Conservation (phyloP, 371 early-diverging fungal species). For the Haplosporangium sp. region DNA sequence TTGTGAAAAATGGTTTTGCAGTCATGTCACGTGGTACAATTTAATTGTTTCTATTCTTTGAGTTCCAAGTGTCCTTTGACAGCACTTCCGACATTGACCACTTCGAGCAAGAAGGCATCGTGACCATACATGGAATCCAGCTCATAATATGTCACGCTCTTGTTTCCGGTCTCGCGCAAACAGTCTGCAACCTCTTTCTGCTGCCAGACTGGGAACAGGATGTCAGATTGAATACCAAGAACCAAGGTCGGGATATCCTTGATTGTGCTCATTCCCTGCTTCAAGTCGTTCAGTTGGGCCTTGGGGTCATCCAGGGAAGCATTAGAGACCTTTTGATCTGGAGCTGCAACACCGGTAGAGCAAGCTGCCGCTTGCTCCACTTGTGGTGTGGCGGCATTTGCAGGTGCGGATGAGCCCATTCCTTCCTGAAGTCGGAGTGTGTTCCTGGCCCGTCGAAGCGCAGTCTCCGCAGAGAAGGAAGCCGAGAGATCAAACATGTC, state of each 20-base stretch:
- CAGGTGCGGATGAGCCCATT: conserved; percentile 47
- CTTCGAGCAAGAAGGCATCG: conserved; percentile 95
- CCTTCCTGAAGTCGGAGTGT: conserved; percentile 38
- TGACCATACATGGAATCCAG: conserved; percentile 97
- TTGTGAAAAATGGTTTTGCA: not conserved
- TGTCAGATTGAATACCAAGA: conserved; percentile 94
- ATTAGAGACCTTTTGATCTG: conserved; percentile 1
- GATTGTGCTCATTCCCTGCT: conserved; percentile 67
- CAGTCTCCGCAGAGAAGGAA: conserved; percentile 60
- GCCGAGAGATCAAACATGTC: conserved; percentile 95
- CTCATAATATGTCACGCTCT: conserved; percentile 93
- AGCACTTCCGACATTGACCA: conserved; percentile 90
- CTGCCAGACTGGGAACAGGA: conserved; percentile 94
- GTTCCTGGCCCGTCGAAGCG: conserved; percentile 59
- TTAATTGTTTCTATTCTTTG: conserved; percentile 43
- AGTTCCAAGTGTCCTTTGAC: conserved; percentile 93
- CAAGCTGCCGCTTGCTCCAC: conserved; percentile 41
- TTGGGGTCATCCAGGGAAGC: conserved; percentile 37
- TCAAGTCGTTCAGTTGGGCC: conserved; percentile 65
- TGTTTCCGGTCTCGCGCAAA: conserved; percentile 85
- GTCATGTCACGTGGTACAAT: conserved; percentile 9
- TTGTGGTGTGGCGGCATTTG: conserved; percentile 43
- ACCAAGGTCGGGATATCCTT: conserved; percentile 83
- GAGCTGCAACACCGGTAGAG: conserved; percentile 4
- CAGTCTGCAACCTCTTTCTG: conserved; percentile 95